phyloP scores from a whole-genome alignment of 306 rosid species.

The Trifolium pratense region DNA sequence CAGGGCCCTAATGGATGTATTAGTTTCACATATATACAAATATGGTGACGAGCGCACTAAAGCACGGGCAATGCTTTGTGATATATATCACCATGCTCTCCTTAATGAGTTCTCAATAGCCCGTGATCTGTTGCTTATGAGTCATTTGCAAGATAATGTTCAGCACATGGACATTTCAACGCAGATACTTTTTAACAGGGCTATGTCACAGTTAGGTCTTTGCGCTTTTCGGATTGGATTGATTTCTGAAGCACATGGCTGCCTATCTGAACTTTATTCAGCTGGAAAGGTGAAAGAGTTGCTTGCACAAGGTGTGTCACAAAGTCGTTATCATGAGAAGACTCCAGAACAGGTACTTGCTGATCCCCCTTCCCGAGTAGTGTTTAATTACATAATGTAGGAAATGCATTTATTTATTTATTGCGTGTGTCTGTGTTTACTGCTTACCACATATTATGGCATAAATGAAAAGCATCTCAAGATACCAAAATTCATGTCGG shows the following conservation, averaged over 20 bases:
- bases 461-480: too few relatives aligned
- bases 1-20: slow-evolving; percentile 76
- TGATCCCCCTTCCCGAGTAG: background rate
- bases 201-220: slow-evolving; percentile 92
- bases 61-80: slow-evolving; percentile 97
- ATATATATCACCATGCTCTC: slow-evolving; percentile 91
- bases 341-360: slow-evolving; percentile 91
- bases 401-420: background rate
- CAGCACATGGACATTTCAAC: slow-evolving; percentile 94
- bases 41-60: slow-evolving; percentile 89
- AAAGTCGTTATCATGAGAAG: slow-evolving; percentile 93
- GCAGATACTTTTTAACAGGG: slow-evolving; percentile 90
- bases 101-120: slow-evolving; percentile 79
- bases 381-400: background rate
- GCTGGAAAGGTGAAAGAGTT: slow-evolving; percentile 96
- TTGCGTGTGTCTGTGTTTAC: background rate
- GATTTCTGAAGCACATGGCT: slow-evolving; percentile 83
- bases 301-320: slow-evolving; percentile 96
- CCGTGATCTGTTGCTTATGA: slow-evolving; percentile 92
- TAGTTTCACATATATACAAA: slow-evolving; percentile 79
- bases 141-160: slow-evolving; percentile 89
- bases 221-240: slow-evolving; percentile 86
- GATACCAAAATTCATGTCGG: too few relatives aligned
- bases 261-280: slow-evolving; percentile 88
- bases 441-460: too few relatives aligned